These are phyloP conservation scores for Heritiera littoralis DNA, from an alignment of 345 rosid genomes.

Conservation along the genomic window DNA sequence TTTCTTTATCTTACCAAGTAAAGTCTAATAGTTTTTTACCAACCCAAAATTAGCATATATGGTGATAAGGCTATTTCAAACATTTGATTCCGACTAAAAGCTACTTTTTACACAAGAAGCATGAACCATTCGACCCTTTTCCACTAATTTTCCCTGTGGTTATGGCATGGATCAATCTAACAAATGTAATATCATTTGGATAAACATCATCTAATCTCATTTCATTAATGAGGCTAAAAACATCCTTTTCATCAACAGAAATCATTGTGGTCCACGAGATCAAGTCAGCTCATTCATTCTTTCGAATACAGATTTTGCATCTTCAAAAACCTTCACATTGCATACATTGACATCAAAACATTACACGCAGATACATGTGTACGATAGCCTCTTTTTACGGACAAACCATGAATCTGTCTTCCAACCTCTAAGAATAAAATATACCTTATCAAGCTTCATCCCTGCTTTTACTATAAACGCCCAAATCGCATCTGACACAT, in stretches of 20 bases:
- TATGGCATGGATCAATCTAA: constrained; percentile 63
- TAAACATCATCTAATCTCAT: constrained; percentile 70
- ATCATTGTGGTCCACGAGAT: constrained; percentile 90
- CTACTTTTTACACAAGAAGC: constrained; percentile 59
- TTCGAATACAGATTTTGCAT: constrained; percentile 54
- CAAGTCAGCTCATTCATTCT: constrained; percentile 69
- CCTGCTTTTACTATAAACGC: constrained; percentile 62
- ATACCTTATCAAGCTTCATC: constrained; percentile 75
- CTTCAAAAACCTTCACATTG: constrained; percentile 59
- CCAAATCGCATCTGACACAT: constrained; percentile 43
- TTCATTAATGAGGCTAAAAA: constrained; percentile 51
- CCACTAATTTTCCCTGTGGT: constrained; percentile 39
- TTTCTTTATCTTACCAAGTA: too few relatives aligned
- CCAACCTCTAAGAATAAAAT: constrained; percentile 52
- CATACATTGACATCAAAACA: constrained; percentile 73
- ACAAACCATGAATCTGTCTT: constrained; percentile 77
- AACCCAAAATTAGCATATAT: constrained; percentile 79
- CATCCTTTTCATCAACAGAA: constrained; percentile 52
- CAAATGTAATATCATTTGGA: constrained; percentile 80
- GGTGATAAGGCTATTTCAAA: constrained; percentile 73
- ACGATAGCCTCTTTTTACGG: constrained; percentile 62
- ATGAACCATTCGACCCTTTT: constrained; percentile 62
- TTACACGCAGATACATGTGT: constrained; percentile 53
- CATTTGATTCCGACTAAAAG: constrained; percentile 51
- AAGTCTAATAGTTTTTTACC: constrained; percentile 42